phyloP scores from a whole-genome alignment of 805 yeast species.

The Saturnispora hagleri region DNA sequence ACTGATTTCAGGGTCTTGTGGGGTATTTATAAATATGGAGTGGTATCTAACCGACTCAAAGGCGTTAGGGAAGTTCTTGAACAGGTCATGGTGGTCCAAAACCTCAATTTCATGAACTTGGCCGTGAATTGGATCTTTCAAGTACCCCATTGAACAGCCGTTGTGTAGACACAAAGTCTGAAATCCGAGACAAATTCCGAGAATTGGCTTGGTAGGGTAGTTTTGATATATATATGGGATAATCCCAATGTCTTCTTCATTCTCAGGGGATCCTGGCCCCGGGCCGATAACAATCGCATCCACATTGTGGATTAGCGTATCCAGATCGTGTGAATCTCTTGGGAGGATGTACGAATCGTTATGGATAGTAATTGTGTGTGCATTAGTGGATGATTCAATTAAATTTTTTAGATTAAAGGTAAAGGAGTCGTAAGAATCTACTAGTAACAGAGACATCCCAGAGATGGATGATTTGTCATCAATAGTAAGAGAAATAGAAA shows the following conservation, averaged over 20 bases:
- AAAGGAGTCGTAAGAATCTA: conserved; percentile 95
- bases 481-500: background rate
- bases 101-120: conserved; percentile 51
- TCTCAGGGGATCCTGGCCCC: conserved; percentile 88
- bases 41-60: conserved; percentile 83
- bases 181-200: conserved; percentile 92
- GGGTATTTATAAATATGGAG: conserved; percentile 49
- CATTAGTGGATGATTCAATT: conserved; percentile 42
- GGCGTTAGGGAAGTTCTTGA: conserved; percentile 29
- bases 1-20: conserved; percentile 9
- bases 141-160: conserved; percentile 47
- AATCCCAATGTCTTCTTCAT: conserved; percentile 59
- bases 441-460: conserved; percentile 47
- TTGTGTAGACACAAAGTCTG: conserved; percentile 61
- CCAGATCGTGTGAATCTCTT: conserved; percentile 29
- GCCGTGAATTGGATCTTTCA: conserved; percentile 71
- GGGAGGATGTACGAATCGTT: conserved; percentile 43
- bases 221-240: conserved; percentile 44
- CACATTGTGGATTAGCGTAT: conserved; percentile 38
- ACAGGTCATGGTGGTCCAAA: conserved; percentile 27
- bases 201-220: conserved; percentile 45
- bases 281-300: conserved; percentile 88
- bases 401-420: conserved; percentile 70
- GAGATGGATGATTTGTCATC: background rate
- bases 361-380: conserved; percentile 48